phyloP scores from a whole-genome alignment of 352 stramenopile species.

The Phytopythium helicoides region DNA sequence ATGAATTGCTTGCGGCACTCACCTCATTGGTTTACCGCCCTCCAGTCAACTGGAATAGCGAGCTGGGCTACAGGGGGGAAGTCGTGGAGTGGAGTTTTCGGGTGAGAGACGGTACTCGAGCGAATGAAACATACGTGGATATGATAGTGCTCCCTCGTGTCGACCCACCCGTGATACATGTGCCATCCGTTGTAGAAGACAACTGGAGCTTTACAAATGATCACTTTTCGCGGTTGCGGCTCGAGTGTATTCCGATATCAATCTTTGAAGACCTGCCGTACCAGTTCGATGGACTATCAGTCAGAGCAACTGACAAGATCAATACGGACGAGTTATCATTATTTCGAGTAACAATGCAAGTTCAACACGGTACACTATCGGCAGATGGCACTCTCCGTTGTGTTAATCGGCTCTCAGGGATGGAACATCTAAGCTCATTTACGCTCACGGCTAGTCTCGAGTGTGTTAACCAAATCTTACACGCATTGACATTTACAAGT shows the following conservation, averaged over 20 bases:
- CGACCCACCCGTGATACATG: slow-evolving; percentile 45
- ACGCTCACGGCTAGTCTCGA: slow-evolving; percentile 26
- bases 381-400: slow-evolving; percentile 15
- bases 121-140: slow-evolving; percentile 26
- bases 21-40: slow-evolving; percentile 29
- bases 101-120: slow-evolving; percentile 16
- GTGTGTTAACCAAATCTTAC: slow-evolving; percentile 41
- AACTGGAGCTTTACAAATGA: slow-evolving; percentile 28
- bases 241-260: slow-evolving; percentile 36
- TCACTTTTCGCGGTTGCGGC: slow-evolving; percentile 38
- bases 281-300: slow-evolving; percentile 29
- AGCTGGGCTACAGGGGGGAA: slow-evolving; percentile 12
- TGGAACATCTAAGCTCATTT: slow-evolving; percentile 3
- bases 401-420: slow-evolving; percentile 14
- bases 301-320: slow-evolving; percentile 30
- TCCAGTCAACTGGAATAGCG: slow-evolving; percentile 52
- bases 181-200: slow-evolving; percentile 23
- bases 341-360: slow-evolving; percentile 25
- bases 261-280: slow-evolving; percentile 40
- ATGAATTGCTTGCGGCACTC: not conserved
- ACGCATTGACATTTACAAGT: slow-evolving; percentile 30
- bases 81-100: slow-evolving; percentile 51
- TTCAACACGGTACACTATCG: slow-evolving; percentile 27
- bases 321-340: slow-evolving; percentile 2
- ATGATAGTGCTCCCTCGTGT: slow-evolving; percentile 27